Percentiles rank a stretch among this genome's conserved stretches.
phyloP scores from a whole-genome alignment of 2,329 filamentous ascomycete species.

The Passalora sequoiae region DNA sequence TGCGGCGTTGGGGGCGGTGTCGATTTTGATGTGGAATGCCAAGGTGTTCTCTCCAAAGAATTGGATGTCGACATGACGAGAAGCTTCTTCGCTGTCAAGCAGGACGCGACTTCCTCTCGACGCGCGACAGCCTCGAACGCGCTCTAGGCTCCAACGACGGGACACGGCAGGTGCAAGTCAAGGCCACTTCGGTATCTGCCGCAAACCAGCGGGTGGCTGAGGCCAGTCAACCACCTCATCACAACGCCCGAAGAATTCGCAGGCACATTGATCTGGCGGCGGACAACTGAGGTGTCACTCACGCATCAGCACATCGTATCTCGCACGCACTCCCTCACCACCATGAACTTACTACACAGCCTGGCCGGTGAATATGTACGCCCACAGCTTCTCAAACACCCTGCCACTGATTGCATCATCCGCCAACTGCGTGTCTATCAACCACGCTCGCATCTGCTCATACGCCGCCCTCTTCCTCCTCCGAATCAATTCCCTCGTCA shows the following conservation, averaged over 20 bases:
- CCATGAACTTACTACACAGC: slow-evolving; percentile 21
- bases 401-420: slow-evolving; percentile 48
- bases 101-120: neutral
- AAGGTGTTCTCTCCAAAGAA: too few species aligned
- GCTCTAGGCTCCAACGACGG: neutral
- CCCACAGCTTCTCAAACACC: slow-evolving; percentile 56
- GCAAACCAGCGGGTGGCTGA: slow-evolving; percentile 13
- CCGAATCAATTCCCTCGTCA: slow-evolving; percentile 29
- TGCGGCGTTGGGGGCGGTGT: too few species aligned
- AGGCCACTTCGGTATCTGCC: slow-evolving; percentile 29
- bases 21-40: too few species aligned
- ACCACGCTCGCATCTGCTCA: slow-evolving; percentile 44
- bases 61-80: too few species aligned
- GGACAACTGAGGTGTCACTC: slow-evolving; percentile 15
- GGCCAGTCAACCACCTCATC: slow-evolving; percentile 10
- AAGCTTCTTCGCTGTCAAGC: neutral
- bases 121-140: neutral
- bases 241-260: slow-evolving; percentile 21
- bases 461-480: slow-evolving; percentile 30
- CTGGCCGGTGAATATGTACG: slow-evolving; percentile 41
- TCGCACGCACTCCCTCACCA: too few species aligned
- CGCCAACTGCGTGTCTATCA: slow-evolving; percentile 42
- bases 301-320: neutral
- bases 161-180: slow-evolving; percentile 11
- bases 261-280: slow-evolving; percentile 20